These are phyloP conservation scores for Backusella liffmaniae DNA, from an alignment of 192 early-diverging fungal genomes.

Conservation along the genomic window DNA sequence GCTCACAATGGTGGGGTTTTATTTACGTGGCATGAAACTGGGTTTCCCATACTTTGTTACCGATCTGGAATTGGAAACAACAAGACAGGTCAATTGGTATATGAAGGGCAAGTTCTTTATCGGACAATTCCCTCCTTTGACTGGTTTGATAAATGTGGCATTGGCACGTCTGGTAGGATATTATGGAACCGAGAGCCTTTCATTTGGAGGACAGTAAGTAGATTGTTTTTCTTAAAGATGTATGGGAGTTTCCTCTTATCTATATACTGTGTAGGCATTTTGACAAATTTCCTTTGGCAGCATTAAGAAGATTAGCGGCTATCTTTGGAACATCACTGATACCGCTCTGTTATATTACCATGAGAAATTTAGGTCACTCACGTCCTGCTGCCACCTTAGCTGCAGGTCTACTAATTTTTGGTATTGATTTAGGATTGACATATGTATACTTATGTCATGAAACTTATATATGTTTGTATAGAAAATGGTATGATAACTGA, in stretches of 20 bases:
- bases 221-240: not conserved
- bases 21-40: slow-evolving; percentile 12
- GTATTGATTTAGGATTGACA: slow-evolving; percentile 35
- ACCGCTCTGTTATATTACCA: slow-evolving; percentile 78
- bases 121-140: slow-evolving; percentile 24
- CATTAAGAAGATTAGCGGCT: slow-evolving; percentile 75
- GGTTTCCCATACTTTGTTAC: not conserved
- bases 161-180: slow-evolving; percentile 22
- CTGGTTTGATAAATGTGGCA: slow-evolving; percentile 13
- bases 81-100: slow-evolving; percentile 26
- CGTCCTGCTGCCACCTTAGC: slow-evolving; percentile 70
- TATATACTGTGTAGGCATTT: not conserved
- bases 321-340: slow-evolving; percentile 74
- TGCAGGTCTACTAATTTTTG: slow-evolving; percentile 74
- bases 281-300: slow-evolving; percentile 64
- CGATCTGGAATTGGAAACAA: slow-evolving; percentile 11
- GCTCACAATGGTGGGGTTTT: not conserved
- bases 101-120: slow-evolving; percentile 31
- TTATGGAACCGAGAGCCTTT: slow-evolving; percentile 17
- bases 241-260: not conserved
- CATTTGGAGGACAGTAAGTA: slow-evolving; percentile 35
- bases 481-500: slow-evolving; percentile 84
- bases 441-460: not conserved
- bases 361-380: slow-evolving; percentile 77
- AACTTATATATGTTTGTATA: slow-evolving; percentile 24